phyloP scores from a whole-genome alignment of 306 rosid genomes.

The Fagus crenata region DNA sequence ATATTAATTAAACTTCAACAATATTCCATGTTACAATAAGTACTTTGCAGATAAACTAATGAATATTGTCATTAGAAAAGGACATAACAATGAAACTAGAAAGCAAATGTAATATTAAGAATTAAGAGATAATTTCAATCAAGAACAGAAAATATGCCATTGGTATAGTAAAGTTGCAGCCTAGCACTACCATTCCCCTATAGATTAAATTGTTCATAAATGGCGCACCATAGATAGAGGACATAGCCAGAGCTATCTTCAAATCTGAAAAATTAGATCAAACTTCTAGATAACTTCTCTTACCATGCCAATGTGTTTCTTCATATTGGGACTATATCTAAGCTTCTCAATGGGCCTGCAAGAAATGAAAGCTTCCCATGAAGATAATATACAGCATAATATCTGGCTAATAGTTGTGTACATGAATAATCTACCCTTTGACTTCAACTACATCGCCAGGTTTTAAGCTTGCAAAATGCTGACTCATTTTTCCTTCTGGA shows the following conservation, averaged over 20 bases:
- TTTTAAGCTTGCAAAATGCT: conserved; percentile 93
- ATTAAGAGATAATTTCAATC: background rate
- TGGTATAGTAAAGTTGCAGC: conserved; percentile 13
- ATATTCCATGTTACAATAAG: background rate
- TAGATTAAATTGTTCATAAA: too few species aligned
- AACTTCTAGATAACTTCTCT: conserved; percentile 21
- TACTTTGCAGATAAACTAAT: background rate
- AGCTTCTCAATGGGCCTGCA: conserved; percentile 94
- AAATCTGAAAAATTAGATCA: background rate
- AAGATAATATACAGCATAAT: conserved; percentile 29
- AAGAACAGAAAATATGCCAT: conserved; percentile 10
- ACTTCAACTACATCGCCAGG: conserved; percentile 96
- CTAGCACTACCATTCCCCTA: conserved; percentile 16
- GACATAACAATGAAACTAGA: background rate
- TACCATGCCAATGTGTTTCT: conserved; percentile 98
- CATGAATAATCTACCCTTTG: conserved; percentile 70
- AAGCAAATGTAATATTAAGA: conserved; percentile 2
- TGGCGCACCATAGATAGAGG: too few species aligned
- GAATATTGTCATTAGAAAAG: conserved; percentile 2
- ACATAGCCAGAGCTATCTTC: background rate
- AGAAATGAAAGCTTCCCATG: conserved; percentile 23
- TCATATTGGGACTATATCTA: conserved; percentile 89
- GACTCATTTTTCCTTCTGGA: conserved; percentile 98
- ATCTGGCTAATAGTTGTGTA: conserved; percentile 14
- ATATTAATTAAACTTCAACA: background rate